Conservation (phyloP, 148 eudicot species). For the Silene uniflora region DNA sequence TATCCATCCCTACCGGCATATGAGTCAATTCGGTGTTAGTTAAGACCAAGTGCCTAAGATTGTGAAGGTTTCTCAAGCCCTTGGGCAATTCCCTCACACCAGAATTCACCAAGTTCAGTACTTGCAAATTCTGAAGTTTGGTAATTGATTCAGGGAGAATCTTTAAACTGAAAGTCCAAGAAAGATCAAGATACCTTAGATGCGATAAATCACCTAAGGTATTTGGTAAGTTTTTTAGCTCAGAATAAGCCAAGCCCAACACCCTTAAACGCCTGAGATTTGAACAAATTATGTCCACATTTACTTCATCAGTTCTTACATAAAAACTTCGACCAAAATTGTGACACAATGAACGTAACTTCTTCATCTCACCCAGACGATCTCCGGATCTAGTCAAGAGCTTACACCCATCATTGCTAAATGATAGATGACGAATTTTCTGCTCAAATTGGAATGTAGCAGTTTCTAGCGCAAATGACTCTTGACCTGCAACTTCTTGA, state of each 20-base stretch:
- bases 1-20: constrained; percentile 19
- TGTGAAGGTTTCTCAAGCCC: constrained; percentile 13
- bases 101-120: neutral
- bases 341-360: constrained; percentile 19
- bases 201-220: constrained; percentile 23
- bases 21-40: neutral
- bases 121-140: constrained; percentile 31
- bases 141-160: constrained; percentile 26
- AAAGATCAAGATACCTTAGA: constrained; percentile 39
- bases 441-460: neutral
- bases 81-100: constrained; percentile 21
- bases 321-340: neutral
- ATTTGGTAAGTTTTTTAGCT: constrained; percentile 19
- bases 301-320: neutral
- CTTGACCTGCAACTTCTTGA: constrained; percentile 22
- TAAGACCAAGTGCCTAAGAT: constrained; percentile 21
- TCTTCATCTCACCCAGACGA: neutral
- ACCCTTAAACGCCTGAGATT: constrained; percentile 25
- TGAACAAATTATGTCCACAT: neutral
- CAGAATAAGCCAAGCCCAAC: constrained; percentile 14
- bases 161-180: neutral
- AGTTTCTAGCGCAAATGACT: neutral
- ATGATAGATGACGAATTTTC: constrained; percentile 22
- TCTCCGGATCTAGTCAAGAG: neutral
- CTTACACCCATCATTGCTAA: neutral